Evolutionary conservation across 495 filamentous ascomycete genomes (phyloP).

Genomic region (Podospora sp.): DNA sequence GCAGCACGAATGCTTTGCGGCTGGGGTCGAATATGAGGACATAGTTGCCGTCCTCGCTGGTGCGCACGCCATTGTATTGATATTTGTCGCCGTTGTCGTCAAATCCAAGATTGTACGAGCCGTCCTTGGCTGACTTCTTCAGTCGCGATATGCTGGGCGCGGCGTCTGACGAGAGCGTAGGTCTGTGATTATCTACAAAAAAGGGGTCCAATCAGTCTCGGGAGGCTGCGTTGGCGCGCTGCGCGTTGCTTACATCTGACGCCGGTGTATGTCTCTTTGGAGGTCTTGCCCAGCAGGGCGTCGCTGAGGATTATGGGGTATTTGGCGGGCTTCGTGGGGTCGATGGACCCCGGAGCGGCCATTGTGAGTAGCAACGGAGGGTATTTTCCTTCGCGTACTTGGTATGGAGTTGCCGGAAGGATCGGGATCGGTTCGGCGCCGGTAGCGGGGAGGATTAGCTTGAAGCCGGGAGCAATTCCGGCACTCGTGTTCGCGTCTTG

Average conservation of each 20-base stretch:
- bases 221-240: constrained; percentile 13
- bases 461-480: neutral
- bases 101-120: constrained; percentile 50
- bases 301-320: constrained; percentile 60
- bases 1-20: constrained; percentile 58
- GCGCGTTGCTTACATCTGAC: constrained; percentile 49
- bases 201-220: neutral
- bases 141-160: constrained; percentile 49
- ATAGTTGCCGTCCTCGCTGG: constrained; percentile 52
- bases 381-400: neutral
- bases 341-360: constrained; percentile 37
- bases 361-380: constrained; percentile 21
- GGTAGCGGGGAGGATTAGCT: neutral
- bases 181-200: constrained; percentile 56
- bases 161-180: constrained; percentile 46
- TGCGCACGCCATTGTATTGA: constrained; percentile 52
- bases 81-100: constrained; percentile 52
- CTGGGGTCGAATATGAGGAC: constrained; percentile 58
- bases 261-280: constrained; percentile 56
- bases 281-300: constrained; percentile 53
- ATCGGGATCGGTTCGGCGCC: neutral
- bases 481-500: constrained; percentile 1
- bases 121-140: constrained; percentile 47
- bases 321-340: constrained; percentile 54
- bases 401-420: constrained; percentile 3